phyloP scores from a whole-genome alignment of 495 filamentous ascomycete species.

The Pyrenopolyporus hunteri region DNA sequence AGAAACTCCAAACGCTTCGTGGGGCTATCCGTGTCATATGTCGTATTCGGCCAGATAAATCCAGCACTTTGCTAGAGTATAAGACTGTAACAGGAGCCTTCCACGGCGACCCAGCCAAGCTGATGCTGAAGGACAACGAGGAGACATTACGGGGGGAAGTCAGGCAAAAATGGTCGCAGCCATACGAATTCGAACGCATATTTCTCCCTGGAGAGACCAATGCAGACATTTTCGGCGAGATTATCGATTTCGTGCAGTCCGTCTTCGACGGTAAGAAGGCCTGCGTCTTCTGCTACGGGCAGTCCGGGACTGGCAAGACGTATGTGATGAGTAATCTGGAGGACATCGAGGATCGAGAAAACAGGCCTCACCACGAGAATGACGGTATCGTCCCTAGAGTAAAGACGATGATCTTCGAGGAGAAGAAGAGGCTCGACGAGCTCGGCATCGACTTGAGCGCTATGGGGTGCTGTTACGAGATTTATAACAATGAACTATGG shows the following conservation, averaged over 20 bases:
- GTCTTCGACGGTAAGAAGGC: conserved; percentile 96
- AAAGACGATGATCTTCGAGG: conserved; percentile 87
- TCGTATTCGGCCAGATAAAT: conserved; percentile 77
- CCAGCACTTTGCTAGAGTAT: conserved; percentile 69
- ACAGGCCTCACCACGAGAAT: conserved; percentile 81
- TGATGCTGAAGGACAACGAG: conserved; percentile 66
- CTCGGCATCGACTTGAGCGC: conserved; percentile 90
- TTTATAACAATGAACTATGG: conserved; percentile 93
- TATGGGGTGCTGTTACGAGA: conserved; percentile 92
- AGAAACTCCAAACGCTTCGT: conserved; percentile 92
- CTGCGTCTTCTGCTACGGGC: conserved; percentile 97
- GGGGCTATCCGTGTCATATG: conserved; percentile 98
- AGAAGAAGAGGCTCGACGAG: conserved; percentile 74
- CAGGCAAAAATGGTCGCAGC: conserved; percentile 47
- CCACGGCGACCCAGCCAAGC: conserved; percentile 59
- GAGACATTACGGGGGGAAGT: conserved; percentile 59
- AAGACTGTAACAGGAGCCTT: conserved; percentile 59
- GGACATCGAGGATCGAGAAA: background rate
- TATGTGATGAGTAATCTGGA: conserved; percentile 90
- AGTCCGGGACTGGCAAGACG: conserved; percentile 96
- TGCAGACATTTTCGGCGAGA: conserved; percentile 86
- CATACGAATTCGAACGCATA: conserved; percentile 90
- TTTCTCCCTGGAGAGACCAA: conserved; percentile 79
- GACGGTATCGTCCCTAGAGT: conserved; percentile 95
- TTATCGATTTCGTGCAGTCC: conserved; percentile 90